These are phyloP conservation scores for Fusarium dlaminii DNA, from an alignment of 2,329 filamentous ascomycete genomes.

Conservation along the genomic window DNA sequence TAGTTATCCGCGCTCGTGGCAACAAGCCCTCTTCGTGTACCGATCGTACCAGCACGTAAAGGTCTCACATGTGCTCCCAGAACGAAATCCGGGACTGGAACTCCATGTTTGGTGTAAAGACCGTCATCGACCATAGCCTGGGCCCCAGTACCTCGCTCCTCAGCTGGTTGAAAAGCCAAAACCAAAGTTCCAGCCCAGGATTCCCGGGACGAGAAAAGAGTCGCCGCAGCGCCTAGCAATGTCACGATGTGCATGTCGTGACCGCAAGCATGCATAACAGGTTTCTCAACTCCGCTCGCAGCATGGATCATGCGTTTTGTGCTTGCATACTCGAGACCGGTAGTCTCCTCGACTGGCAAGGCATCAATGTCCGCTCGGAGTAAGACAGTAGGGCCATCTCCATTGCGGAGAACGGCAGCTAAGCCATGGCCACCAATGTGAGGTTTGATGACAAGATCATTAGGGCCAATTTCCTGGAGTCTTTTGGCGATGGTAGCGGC, in stretches of 20 bases:
- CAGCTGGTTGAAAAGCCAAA: slow-evolving; percentile 72
- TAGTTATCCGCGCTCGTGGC: slow-evolving; percentile 41
- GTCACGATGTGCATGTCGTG: slow-evolving; percentile 72
- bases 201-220: slow-evolving; percentile 55
- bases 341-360: slow-evolving; percentile 65
- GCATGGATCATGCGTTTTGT: background rate
- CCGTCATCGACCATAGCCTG: slow-evolving; percentile 52
- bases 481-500: slow-evolving; percentile 56
- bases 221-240: slow-evolving; percentile 64
- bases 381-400: slow-evolving; percentile 62
- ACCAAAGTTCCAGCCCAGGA: slow-evolving; percentile 71
- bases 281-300: slow-evolving; percentile 44
- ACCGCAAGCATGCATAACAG: slow-evolving; percentile 75
- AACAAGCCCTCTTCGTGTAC: slow-evolving; percentile 39
- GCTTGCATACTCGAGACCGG: slow-evolving; percentile 65
- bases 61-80: slow-evolving; percentile 51
- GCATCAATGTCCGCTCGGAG: slow-evolving; percentile 72
- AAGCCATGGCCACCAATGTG: slow-evolving; percentile 68
- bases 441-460: slow-evolving; percentile 51
- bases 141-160: slow-evolving; percentile 71
- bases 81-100: slow-evolving; percentile 48
- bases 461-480: slow-evolving; percentile 39
- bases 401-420: slow-evolving; percentile 65
- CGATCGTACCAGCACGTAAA: slow-evolving; percentile 46
- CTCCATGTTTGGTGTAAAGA: slow-evolving; percentile 38